Evolutionary conservation across 2,329 filamentous ascomycete species (phyloP).

Genomic region (Pestalotiopsis sp.): DNA sequence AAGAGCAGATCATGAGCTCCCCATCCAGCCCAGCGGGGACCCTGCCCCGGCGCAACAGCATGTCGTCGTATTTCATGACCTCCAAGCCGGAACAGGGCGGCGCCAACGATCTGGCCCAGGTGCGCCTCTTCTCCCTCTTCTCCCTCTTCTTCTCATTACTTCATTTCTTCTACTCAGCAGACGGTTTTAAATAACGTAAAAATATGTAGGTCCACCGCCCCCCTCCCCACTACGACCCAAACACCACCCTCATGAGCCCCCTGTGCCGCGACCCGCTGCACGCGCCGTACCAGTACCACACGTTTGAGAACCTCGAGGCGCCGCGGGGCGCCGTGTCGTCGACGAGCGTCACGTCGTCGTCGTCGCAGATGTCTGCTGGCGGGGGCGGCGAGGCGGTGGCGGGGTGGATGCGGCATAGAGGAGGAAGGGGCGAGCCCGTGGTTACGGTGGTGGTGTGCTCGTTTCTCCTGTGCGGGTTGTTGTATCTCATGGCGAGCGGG

Average conservation of each 20-base stretch:
- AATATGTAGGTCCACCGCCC: not conserved
- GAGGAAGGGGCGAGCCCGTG: not conserved
- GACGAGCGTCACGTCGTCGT: not conserved
- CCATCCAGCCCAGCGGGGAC: not conserved
- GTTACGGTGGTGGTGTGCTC: not conserved
- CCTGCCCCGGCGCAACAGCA: not conserved
- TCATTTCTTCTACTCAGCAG: not conserved
- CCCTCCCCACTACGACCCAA: not conserved
- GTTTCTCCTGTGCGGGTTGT: not conserved
- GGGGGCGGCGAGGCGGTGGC: not conserved
- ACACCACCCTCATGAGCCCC: not conserved
- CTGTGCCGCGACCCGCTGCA: slow-evolving; percentile 4
- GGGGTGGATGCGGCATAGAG: not conserved
- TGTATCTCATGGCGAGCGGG: not conserved
- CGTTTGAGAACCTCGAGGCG: slow-evolving; percentile 10
- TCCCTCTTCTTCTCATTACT: not conserved
- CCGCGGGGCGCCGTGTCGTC: not conserved
- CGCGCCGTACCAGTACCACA: slow-evolving; percentile 6
- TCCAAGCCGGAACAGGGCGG: not conserved
- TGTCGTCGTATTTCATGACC: not conserved
- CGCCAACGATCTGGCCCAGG: not conserved
- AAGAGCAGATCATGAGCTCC: not conserved
- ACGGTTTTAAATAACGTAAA: not conserved
- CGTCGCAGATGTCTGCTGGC: not conserved
- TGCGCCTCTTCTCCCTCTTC: not conserved